Base-by-base conservation (phyloP, 2,329 filamentous ascomycete species). In the Aspergillus transmontanensis region DNA sequence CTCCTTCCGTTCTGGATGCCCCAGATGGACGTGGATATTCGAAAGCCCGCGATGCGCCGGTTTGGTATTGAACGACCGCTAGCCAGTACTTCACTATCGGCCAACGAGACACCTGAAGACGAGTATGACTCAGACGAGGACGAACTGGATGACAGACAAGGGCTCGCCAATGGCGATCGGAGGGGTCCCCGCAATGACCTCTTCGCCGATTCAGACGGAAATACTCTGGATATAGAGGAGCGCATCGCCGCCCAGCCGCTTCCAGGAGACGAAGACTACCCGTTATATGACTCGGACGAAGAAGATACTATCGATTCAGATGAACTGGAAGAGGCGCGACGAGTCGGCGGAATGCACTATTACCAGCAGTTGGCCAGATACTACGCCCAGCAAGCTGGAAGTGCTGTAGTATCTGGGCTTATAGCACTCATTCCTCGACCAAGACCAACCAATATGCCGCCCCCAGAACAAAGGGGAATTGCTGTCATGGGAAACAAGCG, bases 21-120 rank as follows among this genome's bases (percentile, higher is more conserved):
- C 1, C 95, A 99, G 80, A 99, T 99, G 95, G 90, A 96, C 69
- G 89, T 96, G 28, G 95, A 99, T 74, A 99, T 99, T 72, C 91
- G 94, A 69, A 99, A 99, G 79, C 93, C 95, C 1, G 87, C 89
- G 34, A 93, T 88, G 4, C 93, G 95, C 72, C 88, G 90, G 69
- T 98, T 98, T 75, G 95, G 95, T 60, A 97, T 99, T 71, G 90
- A 92, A 72, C 86, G 94, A 39, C 89, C 91, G 0, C 88, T 87
- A 7, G 86, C 91, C 23, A 92, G 90, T 59, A 88, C 89, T 39
- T 91, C 89, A 43, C 88, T 91, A 60, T 89, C 88, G 26, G 94
- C 92, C 0, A 93, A 90, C 19, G 92, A 92, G 58, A 86, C 91
- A 56, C 89, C 92, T 21, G 89, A 92, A 41, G 88, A 91, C 26